Evolutionary conservation across 2,329 filamentous ascomycete species (phyloP).

Genomic region (Berkeleyomyces rouxiae): DNA sequence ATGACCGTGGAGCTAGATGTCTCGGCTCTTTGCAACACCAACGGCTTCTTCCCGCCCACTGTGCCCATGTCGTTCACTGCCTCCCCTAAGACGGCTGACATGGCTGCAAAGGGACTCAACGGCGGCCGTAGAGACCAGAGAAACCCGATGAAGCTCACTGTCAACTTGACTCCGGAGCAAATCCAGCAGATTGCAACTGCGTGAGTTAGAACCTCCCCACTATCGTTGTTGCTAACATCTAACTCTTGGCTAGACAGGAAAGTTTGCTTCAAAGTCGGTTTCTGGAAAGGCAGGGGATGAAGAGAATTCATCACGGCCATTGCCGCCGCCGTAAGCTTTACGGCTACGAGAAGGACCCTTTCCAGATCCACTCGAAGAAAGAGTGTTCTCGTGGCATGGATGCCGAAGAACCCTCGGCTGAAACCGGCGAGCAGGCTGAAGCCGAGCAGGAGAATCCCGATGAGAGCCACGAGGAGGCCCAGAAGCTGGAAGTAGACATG

Average conservation of each 20-base stretch:
- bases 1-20: background rate
- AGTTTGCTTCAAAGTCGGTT: no score
- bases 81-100: background rate
- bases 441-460: background rate
- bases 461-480: background rate
- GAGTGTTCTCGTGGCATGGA: background rate
- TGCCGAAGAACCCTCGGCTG: no score
- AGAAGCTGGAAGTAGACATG: background rate
- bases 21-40: background rate
- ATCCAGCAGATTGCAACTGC: slow-evolving; percentile 31
- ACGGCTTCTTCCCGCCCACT: background rate
- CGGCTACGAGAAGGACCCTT: background rate
- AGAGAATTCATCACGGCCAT: background rate
- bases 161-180: slow-evolving; percentile 33
- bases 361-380: background rate
- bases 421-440: no score
- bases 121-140: slow-evolving; percentile 19
- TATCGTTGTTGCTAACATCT: slow-evolving; percentile 9
- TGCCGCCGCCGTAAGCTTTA: background rate
- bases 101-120: background rate
- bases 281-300: no score
- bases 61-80: background rate
- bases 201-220: slow-evolving; percentile 20
- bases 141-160: slow-evolving; percentile 28
- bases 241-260: background rate